Evolutionary conservation across 257 asterid genomes (phyloP).

Genomic region (Hygrophila difformis): DNA sequence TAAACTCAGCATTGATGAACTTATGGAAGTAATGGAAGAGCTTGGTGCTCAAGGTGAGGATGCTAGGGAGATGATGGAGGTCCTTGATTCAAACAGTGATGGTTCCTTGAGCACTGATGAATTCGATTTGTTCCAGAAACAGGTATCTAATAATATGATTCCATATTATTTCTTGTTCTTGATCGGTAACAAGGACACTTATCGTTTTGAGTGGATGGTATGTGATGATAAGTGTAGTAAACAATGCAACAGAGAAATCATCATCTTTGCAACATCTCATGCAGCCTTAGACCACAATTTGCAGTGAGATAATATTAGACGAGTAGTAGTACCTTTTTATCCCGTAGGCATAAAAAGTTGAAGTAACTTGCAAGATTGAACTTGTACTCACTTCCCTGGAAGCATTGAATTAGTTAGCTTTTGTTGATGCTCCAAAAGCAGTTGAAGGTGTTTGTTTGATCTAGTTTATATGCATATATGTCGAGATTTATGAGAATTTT

Average conservation of each 20-base stretch:
- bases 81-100: slow-evolving; percentile 81
- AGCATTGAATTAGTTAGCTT: no score
- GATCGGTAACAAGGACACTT: not conserved
- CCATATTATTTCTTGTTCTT: not conserved
- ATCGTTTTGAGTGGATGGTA: not conserved
- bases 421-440: no score
- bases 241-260: no score
- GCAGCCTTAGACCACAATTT: no score
- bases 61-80: slow-evolving; percentile 92
- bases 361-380: no score
- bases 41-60: slow-evolving; percentile 92
- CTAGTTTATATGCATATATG: not conserved
- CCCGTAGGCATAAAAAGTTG: no score
- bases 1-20: slow-evolving; percentile 86
- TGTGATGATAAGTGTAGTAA: not conserved
- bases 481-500: not conserved
- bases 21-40: slow-evolving; percentile 95
- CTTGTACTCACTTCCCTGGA: no score
- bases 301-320: no score
- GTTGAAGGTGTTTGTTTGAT: not conserved
- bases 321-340: no score
- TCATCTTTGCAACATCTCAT: no score
- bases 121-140: slow-evolving; percentile 72
- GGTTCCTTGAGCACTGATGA: slow-evolving; percentile 92
- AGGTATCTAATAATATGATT: slow-evolving; percentile 49